phyloP scores from a whole-genome alignment of 1,284 basidiomycete genomes.

The Ustilago cynodontis region DNA sequence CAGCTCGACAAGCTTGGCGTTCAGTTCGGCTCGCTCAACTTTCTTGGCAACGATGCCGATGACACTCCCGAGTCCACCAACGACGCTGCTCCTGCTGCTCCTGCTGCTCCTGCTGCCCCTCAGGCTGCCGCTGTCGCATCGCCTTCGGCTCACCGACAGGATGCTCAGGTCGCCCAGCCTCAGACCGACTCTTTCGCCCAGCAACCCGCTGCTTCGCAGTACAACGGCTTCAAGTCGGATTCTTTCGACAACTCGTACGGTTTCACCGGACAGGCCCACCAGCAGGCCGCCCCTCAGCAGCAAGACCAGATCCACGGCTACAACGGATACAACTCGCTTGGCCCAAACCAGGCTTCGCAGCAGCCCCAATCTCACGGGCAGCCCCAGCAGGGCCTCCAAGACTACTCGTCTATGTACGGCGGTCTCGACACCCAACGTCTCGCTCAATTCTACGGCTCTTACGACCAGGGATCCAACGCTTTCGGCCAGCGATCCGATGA shows the following conservation, averaged over 20 bases:
- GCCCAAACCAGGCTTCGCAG: slow-evolving; percentile 38
- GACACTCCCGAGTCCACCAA: slow-evolving; percentile 23
- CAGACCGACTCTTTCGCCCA: slow-evolving; percentile 43
- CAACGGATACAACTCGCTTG: slow-evolving; percentile 53
- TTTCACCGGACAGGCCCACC: slow-evolving; percentile 42
- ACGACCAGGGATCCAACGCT: slow-evolving; percentile 58
- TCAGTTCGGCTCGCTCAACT: slow-evolving; percentile 67
- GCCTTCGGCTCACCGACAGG: slow-evolving; percentile 37
- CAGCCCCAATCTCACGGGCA: slow-evolving; percentile 42
- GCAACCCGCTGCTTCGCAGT: slow-evolving; percentile 34
- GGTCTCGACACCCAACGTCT: slow-evolving; percentile 64
- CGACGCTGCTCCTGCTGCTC: slow-evolving; percentile 14
- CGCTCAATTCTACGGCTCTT: slow-evolving; percentile 62
- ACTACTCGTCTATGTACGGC: slow-evolving; percentile 64
- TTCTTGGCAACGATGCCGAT: slow-evolving; percentile 61
- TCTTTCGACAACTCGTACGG: slow-evolving; percentile 54
- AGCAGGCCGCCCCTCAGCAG: slow-evolving; percentile 26
- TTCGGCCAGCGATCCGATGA: slow-evolving; percentile 55
- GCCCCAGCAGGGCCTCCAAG: slow-evolving; percentile 52
- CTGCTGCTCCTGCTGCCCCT: slow-evolving; percentile 23
- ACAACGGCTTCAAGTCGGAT: slow-evolving; percentile 54
- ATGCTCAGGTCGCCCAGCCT: slow-evolving; percentile 34
- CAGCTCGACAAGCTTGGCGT: slow-evolving; percentile 67
- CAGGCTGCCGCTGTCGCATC: slow-evolving; percentile 21
- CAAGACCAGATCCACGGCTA: slow-evolving; percentile 56